A percentile compares a stretch with the other conserved stretches of the same genome.
phyloP scores from a whole-genome alignment of 2,329 filamentous ascomycete species.

The Sporothrix mexicana region DNA sequence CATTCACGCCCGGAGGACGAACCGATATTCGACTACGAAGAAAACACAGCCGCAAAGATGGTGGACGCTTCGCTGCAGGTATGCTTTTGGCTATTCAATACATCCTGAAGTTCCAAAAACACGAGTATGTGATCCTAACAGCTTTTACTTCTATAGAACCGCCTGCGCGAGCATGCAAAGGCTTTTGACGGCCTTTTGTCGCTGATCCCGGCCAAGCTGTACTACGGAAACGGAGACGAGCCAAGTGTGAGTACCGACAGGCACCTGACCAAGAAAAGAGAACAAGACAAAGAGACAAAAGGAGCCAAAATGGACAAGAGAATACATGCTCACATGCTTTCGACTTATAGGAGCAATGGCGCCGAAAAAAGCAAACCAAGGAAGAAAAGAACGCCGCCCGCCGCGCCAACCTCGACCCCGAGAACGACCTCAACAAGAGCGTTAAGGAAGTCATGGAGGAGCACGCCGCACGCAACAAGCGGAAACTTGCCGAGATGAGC shows the following conservation, averaged over 20 bases:
- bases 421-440: slow-evolving; percentile 77
- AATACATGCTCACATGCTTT: background rate
- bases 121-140: background rate
- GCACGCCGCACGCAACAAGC: slow-evolving; percentile 70
- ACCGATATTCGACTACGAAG: slow-evolving; percentile 2
- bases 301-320: background rate
- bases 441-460: slow-evolving; percentile 95
- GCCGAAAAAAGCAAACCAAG: slow-evolving; percentile 93
- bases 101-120: background rate
- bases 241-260: slow-evolving; percentile 68
- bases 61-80: slow-evolving; percentile 39
- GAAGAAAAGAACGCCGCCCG: slow-evolving; percentile 70
- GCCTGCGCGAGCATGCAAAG: slow-evolving; percentile 65
- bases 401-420: slow-evolving; percentile 83
- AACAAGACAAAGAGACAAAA: background rate
- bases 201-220: slow-evolving; percentile 86
- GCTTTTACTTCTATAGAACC: slow-evolving; percentile 51
- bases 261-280: background rate
- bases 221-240: slow-evolving; percentile 86
- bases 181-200: slow-evolving; percentile 87
- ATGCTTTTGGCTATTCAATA: slow-evolving; percentile 5
- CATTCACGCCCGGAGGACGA: background rate
- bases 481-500: slow-evolving; percentile 73
- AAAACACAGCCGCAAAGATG: slow-evolving; percentile 25
- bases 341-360: slow-evolving; percentile 79